Evolutionary conservation across 1,139 yeast species (phyloP).

Genomic region (Entelexis paramagnoliae): DNA sequence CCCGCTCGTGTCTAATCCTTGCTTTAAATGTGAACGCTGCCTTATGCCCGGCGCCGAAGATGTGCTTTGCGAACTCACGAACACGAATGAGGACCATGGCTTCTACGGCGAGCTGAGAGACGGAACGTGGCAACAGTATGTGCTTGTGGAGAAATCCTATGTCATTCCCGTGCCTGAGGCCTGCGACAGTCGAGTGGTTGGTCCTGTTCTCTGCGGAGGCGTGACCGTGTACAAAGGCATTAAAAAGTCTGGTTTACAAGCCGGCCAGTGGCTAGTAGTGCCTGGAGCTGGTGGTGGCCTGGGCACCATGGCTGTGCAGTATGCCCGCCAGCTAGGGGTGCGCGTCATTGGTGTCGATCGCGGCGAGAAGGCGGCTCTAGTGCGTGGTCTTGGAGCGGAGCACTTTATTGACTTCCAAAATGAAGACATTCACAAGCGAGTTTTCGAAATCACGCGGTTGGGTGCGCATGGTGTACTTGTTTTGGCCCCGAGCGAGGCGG

Average conservation of each 20-base stretch:
- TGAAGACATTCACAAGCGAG: slow-evolving; percentile 30
- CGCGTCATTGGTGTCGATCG: slow-evolving; percentile 66
- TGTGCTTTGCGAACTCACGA: slow-evolving; percentile 57
- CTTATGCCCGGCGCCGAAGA: slow-evolving; percentile 44
- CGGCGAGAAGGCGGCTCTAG: slow-evolving; percentile 35
- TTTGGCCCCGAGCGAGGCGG: slow-evolving; percentile 67
- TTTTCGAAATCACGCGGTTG: slow-evolving; percentile 49
- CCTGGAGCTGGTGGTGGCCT: slow-evolving; percentile 75
- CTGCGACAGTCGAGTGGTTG: slow-evolving; percentile 57
- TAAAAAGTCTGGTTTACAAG: slow-evolving; percentile 50
- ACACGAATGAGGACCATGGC: slow-evolving; percentile 63
- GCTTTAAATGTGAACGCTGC: slow-evolving; percentile 63
- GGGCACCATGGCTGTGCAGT: slow-evolving; percentile 68
- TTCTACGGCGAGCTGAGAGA: slow-evolving; percentile 30
- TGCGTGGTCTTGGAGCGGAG: slow-evolving; percentile 48
- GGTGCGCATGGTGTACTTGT: slow-evolving; percentile 72
- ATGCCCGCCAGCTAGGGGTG: slow-evolving; percentile 70
- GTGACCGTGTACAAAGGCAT: slow-evolving; percentile 73
- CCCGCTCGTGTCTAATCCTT: slow-evolving; percentile 58
- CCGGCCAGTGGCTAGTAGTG: slow-evolving; percentile 71
- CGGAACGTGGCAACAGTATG: slow-evolving; percentile 70
- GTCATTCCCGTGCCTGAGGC: slow-evolving; percentile 66
- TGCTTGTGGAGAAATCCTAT: slow-evolving; percentile 74
- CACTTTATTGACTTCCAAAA: slow-evolving; percentile 43
- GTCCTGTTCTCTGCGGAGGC: slow-evolving; percentile 74